These are phyloP conservation scores for Calonectria naviculata DNA, from an alignment of 2,329 filamentous ascomycete species.

Conservation along the genomic window DNA sequence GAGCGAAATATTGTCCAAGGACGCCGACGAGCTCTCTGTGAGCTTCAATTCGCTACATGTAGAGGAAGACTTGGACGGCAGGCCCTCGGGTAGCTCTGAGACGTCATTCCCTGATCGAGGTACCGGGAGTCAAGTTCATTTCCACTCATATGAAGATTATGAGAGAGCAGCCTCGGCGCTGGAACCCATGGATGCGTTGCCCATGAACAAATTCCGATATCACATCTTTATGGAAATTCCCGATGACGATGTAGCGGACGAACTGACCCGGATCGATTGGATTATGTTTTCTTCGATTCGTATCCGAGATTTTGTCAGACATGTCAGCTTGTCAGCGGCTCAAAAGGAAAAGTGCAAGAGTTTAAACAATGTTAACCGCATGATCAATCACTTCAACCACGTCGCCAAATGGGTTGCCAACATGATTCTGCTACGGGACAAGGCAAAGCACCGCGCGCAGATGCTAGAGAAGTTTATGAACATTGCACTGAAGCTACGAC, in stretches of 20 bases:
- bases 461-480: conserved; percentile 97
- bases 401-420: conserved; percentile 85
- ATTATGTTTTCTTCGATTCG: conserved; percentile 97
- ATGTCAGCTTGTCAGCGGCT: conserved; percentile 80
- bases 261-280: conserved; percentile 97
- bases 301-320: conserved; percentile 90
- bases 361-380: conserved; percentile 88
- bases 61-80: conserved; percentile 57
- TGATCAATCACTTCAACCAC: conserved; percentile 94
- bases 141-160: conserved; percentile 80
- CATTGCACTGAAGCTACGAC: conserved; percentile 85
- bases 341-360: conserved; percentile 81
- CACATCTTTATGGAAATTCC: conserved; percentile 89
- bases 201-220: conserved; percentile 87
- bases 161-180: conserved; percentile 81
- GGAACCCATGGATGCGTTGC: conserved; percentile 74
- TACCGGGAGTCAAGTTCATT: conserved; percentile 62
- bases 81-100: conserved; percentile 60
- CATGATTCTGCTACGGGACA: conserved; percentile 89
- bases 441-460: conserved; percentile 91
- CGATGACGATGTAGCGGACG: conserved; percentile 87
- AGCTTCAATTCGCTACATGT: conserved; percentile 62
- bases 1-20: conserved; percentile 50
- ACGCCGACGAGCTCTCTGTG: conserved; percentile 50
- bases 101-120: conserved; percentile 53